phyloP scores from a whole-genome alignment of 345 rosid species.

The Moricandia moricandioides region DNA sequence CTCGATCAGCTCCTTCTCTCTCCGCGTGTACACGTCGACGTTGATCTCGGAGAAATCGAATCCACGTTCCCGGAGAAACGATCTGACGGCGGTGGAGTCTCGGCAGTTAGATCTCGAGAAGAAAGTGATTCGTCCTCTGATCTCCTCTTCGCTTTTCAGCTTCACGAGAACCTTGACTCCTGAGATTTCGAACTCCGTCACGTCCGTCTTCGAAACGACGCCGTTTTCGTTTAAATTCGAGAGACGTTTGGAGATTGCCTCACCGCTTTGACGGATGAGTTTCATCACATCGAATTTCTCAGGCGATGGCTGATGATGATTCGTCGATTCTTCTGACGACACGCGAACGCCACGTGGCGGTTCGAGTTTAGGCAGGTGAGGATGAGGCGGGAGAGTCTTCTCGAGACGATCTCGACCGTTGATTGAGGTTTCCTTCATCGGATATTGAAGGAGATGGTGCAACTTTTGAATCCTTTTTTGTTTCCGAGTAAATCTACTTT shows the following conservation, averaged over 20 bases:
- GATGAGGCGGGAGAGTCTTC: constrained; percentile 50
- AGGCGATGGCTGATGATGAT: constrained; percentile 1
- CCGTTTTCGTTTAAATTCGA: constrained; percentile 35
- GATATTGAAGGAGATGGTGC: constrained; percentile 14
- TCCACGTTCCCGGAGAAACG: constrained; percentile 54
- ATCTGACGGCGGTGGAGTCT: constrained; percentile 76
- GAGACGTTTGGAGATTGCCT: constrained; percentile 54
- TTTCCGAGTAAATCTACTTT: not conserved
- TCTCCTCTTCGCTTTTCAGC: constrained; percentile 43
- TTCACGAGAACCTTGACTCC: constrained; percentile 75
- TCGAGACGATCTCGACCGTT: not conserved
- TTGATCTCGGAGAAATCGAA: constrained; percentile 73
- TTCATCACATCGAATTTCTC: constrained; percentile 43
- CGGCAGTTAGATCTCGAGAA: constrained; percentile 82
- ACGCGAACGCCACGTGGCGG: constrained; percentile 55
- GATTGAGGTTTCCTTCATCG: constrained; percentile 18
- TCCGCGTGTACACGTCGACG: constrained; percentile 63
- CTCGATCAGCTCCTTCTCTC: constrained; percentile 61
- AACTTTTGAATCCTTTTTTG: not conserved
- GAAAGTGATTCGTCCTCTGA: constrained; percentile 60
- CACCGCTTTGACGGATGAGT: constrained; percentile 61
- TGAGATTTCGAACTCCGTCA: constrained; percentile 63
- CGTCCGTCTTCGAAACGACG: constrained; percentile 29
- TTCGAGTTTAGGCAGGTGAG: constrained; percentile 71
- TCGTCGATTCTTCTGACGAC: constrained; percentile 4